Evolutionary conservation across 225 moss, liverwort and hornwort species (phyloP).

Genomic region (Sphagnum tenellum): DNA sequence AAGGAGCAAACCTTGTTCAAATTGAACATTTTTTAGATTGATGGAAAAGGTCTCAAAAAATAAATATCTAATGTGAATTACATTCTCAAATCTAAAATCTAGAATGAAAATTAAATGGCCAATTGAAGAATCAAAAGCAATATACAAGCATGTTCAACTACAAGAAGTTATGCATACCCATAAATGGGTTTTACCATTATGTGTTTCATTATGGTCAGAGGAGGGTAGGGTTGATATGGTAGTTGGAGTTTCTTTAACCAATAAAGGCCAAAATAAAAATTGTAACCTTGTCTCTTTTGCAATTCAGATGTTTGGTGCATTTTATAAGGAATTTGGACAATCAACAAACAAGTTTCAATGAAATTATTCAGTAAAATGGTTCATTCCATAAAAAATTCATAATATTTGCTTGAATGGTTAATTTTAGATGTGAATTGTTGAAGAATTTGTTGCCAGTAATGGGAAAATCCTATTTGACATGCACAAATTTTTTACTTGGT

Average conservation of each 20-base stretch:
- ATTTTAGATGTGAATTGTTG: slow-evolving; percentile 15
- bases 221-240: slow-evolving; percentile 54
- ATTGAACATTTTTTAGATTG: no score
- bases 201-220: slow-evolving; percentile 58
- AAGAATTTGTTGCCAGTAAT: slow-evolving; percentile 88
- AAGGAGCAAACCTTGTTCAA: no score
- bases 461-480: slow-evolving; percentile 74
- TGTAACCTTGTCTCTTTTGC: neutral
- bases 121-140: no score
- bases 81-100: no score
- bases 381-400: no score
- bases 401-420: neutral
- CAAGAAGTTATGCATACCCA: slow-evolving; percentile 17
- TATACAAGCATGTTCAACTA: slow-evolving; percentile 6
- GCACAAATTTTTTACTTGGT: slow-evolving; percentile 69
- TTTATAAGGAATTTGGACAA: neutral
- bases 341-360: neutral
- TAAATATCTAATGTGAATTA: no score
- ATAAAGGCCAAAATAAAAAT: slow-evolving; percentile 51
- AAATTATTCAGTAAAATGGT: neutral
- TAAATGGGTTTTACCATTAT: slow-evolving; percentile 30
- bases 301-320: neutral
- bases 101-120: no score
- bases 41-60: no score
- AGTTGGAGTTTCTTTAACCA: slow-evolving; percentile 63